A percentile compares a stretch with the other conserved stretches of the same genome.
Evolutionary conservation across 2,329 filamentous ascomycete genomes (phyloP).

Genomic region (Podosphaera xanthii): DNA sequence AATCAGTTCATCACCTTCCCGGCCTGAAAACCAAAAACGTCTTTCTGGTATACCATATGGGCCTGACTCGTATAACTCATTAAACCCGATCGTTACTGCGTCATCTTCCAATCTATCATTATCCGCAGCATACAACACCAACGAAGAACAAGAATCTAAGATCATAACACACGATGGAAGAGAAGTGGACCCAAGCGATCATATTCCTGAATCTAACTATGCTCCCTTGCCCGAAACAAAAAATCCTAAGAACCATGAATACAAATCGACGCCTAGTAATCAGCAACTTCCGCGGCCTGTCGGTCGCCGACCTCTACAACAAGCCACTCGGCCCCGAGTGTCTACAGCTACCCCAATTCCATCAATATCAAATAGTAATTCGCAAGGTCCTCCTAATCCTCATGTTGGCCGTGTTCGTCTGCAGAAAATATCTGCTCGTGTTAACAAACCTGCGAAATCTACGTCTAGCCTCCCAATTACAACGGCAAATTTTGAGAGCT

Average conservation of each 20-base stretch:
- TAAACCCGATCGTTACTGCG: constrained; percentile 33
- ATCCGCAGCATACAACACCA: constrained; percentile 12
- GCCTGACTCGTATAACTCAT: constrained; percentile 51
- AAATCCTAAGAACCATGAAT: constrained; percentile 17
- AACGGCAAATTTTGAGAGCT: not conserved
- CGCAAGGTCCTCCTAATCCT: constrained; percentile 18
- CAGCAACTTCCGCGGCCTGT: constrained; percentile 28
- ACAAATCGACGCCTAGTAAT: constrained; percentile 26
- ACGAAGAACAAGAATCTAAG: constrained; percentile 35
- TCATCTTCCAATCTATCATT: constrained; percentile 14
- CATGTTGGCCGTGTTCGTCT: constrained; percentile 31
- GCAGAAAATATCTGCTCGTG: constrained; percentile 32
- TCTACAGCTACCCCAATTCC: constrained; percentile 18
- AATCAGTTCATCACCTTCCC: constrained; percentile 43
- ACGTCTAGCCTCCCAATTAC: constrained; percentile 10
- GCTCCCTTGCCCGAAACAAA: constrained; percentile 23
- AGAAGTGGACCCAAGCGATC: constrained; percentile 60
- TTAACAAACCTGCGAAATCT: constrained; percentile 10
- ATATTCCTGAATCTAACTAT: constrained; percentile 36
- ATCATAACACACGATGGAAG: constrained; percentile 56
- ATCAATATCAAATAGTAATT: constrained; percentile 12
- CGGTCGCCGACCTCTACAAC: constrained; percentile 28
- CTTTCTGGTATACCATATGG: constrained; percentile 45
- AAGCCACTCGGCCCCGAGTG: constrained; percentile 24
- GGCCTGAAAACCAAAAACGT: constrained; percentile 23